Evolutionary conservation across 106 monocot species (phyloP).

Genomic region (Allium fistulosum): DNA sequence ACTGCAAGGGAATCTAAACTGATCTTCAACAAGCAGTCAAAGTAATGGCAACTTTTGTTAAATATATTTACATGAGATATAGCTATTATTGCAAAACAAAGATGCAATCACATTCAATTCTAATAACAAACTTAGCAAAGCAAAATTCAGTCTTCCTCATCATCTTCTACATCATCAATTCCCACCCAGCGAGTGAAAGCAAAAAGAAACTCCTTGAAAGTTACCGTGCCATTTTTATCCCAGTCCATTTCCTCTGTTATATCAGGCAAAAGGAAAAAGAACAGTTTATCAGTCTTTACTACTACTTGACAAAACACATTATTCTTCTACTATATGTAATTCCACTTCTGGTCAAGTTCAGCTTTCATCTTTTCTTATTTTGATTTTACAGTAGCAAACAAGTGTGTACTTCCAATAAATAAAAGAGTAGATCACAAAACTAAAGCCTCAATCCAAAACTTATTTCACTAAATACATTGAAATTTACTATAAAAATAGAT

Average conservation of each 20-base stretch:
- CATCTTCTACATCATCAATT: conserved; percentile 54
- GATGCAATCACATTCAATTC: background rate
- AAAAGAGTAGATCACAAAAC: too few species aligned
- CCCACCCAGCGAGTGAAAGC: conserved; percentile 85
- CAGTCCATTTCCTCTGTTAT: conserved; percentile 90
- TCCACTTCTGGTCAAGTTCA: background rate
- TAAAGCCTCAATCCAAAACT: too few species aligned
- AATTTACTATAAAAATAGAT: too few species aligned
- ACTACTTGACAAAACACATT: conserved; percentile 7
- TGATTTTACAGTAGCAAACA: too few species aligned
- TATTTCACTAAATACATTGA: too few species aligned
- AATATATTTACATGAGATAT: too few species aligned
- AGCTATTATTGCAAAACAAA: conserved; percentile 1
- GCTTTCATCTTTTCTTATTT: too few species aligned
- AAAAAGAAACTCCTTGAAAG: conserved; percentile 89
- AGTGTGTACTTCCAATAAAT: too few species aligned
- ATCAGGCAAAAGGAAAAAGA: background rate
- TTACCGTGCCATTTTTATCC: conserved; percentile 86
- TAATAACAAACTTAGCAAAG: background rate
- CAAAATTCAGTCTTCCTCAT: conserved; percentile 24
- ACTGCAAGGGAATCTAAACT: too few species aligned
- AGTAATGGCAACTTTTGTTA: too few species aligned
- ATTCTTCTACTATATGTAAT: background rate
- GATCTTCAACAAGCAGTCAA: too few species aligned
- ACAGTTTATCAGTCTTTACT: conserved; percentile 20